Evolutionary conservation across 345 rosid species (phyloP).

Genomic region (Schrenkiella parvula): DNA sequence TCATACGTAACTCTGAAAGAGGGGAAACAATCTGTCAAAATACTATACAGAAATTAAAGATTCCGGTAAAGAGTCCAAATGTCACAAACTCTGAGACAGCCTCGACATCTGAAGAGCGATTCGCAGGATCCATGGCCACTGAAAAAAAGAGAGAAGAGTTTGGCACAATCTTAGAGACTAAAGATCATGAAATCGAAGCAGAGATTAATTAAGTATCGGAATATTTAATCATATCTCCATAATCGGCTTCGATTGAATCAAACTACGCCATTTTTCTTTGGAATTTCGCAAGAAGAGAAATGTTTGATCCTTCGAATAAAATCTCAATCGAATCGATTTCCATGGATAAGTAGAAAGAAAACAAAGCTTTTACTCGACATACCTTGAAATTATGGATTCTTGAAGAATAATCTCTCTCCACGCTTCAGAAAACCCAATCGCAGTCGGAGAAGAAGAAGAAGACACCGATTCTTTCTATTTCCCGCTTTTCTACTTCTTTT

Average conservation of each 20-base stretch:
- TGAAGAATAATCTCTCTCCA: neutral
- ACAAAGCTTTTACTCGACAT: neutral
- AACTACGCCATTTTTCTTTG: neutral
- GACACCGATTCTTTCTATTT: slow-evolving; percentile 1
- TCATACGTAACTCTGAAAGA: slow-evolving; percentile 32
- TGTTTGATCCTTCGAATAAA: neutral
- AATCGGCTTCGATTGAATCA: neutral
- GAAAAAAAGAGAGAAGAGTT: neutral
- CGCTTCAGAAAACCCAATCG: neutral
- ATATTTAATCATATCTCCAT: no score
- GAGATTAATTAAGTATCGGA: no score
- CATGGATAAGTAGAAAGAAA: neutral
- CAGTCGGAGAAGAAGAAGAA: slow-evolving; percentile 11
- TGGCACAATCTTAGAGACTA: neutral
- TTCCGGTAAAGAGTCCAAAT: neutral
- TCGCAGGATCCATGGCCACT: neutral
- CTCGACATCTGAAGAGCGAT: neutral
- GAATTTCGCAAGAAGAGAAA: neutral
- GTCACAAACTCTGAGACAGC: neutral
- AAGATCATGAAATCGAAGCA: neutral
- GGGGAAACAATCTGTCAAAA: neutral
- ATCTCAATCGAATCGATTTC: neutral
- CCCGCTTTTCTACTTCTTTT: slow-evolving; percentile 7
- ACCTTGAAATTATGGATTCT: neutral
- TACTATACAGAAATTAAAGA: neutral